Base-by-base conservation (phyloP, 2,329 filamentous ascomycete genomes). In the Cyanodermella asteris region DNA sequence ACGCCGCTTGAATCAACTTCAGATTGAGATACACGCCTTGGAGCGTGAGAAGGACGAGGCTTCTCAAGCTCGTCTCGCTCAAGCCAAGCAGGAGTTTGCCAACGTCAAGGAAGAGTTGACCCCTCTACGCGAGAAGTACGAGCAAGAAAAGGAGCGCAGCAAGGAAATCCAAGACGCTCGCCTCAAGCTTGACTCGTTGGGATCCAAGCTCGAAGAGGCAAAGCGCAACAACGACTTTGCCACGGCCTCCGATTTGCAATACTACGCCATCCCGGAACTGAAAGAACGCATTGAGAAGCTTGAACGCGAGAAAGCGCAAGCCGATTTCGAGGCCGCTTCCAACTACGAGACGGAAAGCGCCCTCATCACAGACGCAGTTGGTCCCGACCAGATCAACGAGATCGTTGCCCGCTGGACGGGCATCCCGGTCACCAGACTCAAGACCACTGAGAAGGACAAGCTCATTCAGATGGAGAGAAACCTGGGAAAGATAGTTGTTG, bases 321-420 rank as follows among this genome's bases (percentile, higher is more conserved):
- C 76, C 3, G 87, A 94, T 45, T 72, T 70, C 7, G 63, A 71
- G 34, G 66, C 70, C 26, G 28, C 26, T 15, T n/a, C n/a, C n/a
- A n/a, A n/a, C n/a, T n/a, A n/a, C n/a, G 22, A 24, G 14, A 12
- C 5, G 11, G 16, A 25, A 16, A 66, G 65, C 28, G 45, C 77
- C 13, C 72, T 94, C 47, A 64, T 94, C 27, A 90, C 82, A 3
- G 87, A 97, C 44, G 66, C 87, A 23, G 87, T 97, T 36, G 87
- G 87, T 5, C 81, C 82, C 7, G 87, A 97, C 35, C 82, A 97
- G 49, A 97, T 97, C 61, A 94, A 97, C 46, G 84, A 94, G 44
- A 97, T 97, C 32, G 87, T 97, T 26, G 75, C 76, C 27, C 72
- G 81, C 32, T 93, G 82, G 78, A 97, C 87, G n/a, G 87, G 87